Percentiles rank a stretch among this genome's conserved stretches.
Conservation (phyloP, 495 filamentous ascomycete species). For the Hyaloscypha hepaticicola region DNA sequence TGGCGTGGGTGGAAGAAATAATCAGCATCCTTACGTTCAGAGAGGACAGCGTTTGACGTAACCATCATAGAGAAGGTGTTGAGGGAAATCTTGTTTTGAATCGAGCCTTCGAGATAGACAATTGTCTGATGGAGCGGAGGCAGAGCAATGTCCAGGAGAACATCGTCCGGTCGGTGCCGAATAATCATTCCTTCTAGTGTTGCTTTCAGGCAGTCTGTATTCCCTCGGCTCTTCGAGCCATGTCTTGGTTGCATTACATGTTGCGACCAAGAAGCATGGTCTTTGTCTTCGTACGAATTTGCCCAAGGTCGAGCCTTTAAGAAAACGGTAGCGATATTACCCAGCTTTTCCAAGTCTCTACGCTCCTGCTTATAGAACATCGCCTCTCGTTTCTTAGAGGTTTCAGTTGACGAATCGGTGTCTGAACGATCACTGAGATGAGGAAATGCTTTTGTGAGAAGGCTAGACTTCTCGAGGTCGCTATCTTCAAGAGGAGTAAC, state of each 20-base stretch:
- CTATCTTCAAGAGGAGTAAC: slow-evolving; percentile 2
- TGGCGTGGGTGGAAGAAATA: slow-evolving; percentile 85
- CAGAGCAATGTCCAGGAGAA: slow-evolving; percentile 58
- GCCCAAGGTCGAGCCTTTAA: slow-evolving; percentile 78
- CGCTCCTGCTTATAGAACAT: slow-evolving; percentile 51
- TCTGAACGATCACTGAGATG: background rate
- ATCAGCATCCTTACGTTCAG: slow-evolving; percentile 75
- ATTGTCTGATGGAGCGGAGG: slow-evolving; percentile 70
- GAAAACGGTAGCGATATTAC: slow-evolving; percentile 67
- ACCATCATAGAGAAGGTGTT: slow-evolving; percentile 83
- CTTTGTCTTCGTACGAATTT: slow-evolving; percentile 47
- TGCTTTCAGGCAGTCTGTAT: slow-evolving; percentile 60
- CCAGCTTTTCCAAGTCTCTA: slow-evolving; percentile 74
- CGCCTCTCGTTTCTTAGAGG: background rate
- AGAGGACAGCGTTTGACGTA: slow-evolving; percentile 85
- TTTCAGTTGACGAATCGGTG: background rate
- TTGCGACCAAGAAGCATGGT: slow-evolving; percentile 57
- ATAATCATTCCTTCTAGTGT: slow-evolving; percentile 78
- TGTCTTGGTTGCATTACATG: slow-evolving; percentile 70
- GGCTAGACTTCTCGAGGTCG: background rate
- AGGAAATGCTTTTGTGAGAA: background rate
- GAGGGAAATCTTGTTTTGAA: slow-evolving; percentile 77
- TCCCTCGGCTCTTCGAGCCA: slow-evolving; percentile 49
- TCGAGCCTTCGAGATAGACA: slow-evolving; percentile 74
- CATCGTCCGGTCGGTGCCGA: slow-evolving; percentile 70